Percentiles rank a stretch among this genome's conserved stretches.
Conservation (phyloP, 2,329 filamentous ascomycete species). For the Xylariaceae sp. region DNA sequence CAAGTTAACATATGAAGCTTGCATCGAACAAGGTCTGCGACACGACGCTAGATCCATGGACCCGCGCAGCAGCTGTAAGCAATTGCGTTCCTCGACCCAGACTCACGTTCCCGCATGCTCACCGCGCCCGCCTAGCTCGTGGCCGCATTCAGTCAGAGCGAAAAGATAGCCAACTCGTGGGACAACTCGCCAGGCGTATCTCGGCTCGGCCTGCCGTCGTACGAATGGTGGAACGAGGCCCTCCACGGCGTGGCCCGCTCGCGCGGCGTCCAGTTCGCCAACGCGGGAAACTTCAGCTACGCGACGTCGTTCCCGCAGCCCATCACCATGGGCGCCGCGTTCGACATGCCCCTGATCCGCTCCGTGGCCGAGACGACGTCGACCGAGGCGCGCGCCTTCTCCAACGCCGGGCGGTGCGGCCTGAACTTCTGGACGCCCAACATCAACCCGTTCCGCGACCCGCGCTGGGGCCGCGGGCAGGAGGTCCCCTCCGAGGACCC, state of each 20-base stretch:
- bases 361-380: constrained; percentile 50
- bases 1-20: constrained; percentile 11
- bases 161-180: constrained; percentile 48
- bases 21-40: constrained; percentile 26
- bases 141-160: constrained; percentile 44
- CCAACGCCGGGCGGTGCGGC: constrained; percentile 52
- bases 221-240: constrained; percentile 56
- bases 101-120: background rate
- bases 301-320: constrained; percentile 64
- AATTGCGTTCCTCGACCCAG: background rate
- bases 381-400: constrained; percentile 62
- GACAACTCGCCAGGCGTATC: constrained; percentile 40
- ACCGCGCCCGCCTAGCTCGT: constrained; percentile 40
- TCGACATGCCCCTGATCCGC: constrained; percentile 58
- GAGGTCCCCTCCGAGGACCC: constrained; percentile 58
- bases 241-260: constrained; percentile 52
- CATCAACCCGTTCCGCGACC: constrained; percentile 62
- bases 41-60: constrained; percentile 22
- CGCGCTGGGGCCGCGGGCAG: constrained; percentile 57
- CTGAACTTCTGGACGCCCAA: constrained; percentile 63
- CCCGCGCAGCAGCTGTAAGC: constrained; percentile 23
- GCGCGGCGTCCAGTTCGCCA: constrained; percentile 50
- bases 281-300: constrained; percentile 46
- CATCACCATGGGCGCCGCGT: constrained; percentile 57
- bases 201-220: constrained; percentile 49